phyloP scores from a whole-genome alignment of 495 filamentous ascomycete species.

The Niebla homalea region DNA sequence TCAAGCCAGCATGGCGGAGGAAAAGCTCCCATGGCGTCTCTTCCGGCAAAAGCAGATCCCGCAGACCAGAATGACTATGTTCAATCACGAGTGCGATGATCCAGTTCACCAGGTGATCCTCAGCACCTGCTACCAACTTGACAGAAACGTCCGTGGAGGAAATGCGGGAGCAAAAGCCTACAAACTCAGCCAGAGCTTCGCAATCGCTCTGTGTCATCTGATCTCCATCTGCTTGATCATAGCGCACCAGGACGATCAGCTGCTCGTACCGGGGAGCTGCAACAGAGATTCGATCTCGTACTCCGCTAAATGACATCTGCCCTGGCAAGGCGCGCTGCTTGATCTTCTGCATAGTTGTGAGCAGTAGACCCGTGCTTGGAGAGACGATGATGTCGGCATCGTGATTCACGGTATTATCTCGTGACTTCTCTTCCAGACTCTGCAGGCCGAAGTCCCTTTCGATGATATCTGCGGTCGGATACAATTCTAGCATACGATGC shows the following conservation, averaged over 20 bases:
- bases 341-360: constrained; percentile 59
- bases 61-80: constrained; percentile 4
- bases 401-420: constrained; percentile 25
- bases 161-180: constrained; percentile 33
- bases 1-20: constrained; percentile 59
- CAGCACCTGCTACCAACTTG: constrained; percentile 44
- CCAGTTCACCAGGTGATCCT: constrained; percentile 44
- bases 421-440: constrained; percentile 20
- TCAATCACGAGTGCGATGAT: constrained; percentile 34
- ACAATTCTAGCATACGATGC: constrained; percentile 32
- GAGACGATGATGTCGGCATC: constrained; percentile 74
- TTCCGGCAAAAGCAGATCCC: constrained; percentile 5
- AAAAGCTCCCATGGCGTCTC: constrained; percentile 66
- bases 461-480: constrained; percentile 41
- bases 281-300: constrained; percentile 43
- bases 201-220: constrained; percentile 30
- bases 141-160: constrained; percentile 27
- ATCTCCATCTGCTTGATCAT: constrained; percentile 26
- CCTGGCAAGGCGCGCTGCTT: constrained; percentile 61
- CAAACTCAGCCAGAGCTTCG: constrained; percentile 40
- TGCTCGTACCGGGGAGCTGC: constrained; percentile 52
- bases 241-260: constrained; percentile 56
- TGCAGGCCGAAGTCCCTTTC: constrained; percentile 41
- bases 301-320: constrained; percentile 29
- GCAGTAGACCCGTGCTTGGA: constrained; percentile 51